phyloP scores from a whole-genome alignment of 2,329 filamentous ascomycete species.

The Talaromyces sp. region DNA sequence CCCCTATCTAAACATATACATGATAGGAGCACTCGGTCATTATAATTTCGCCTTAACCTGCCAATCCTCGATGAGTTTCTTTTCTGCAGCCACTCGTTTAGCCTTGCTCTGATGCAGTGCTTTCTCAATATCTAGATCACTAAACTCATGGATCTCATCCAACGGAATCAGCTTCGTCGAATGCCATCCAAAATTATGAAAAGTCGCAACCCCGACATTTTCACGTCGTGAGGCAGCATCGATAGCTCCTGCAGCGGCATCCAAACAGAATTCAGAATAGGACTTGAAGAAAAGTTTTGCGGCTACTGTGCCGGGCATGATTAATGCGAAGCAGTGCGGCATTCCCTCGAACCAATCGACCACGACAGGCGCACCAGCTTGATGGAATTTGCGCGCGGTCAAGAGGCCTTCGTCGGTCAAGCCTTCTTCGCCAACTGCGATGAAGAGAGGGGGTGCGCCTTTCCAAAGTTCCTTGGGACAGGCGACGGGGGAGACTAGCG shows the following conservation, averaged over 20 bases:
- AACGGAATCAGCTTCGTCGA: slow-evolving; percentile 24
- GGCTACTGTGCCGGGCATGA: slow-evolving; percentile 46
- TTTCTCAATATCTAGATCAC: slow-evolving; percentile 31
- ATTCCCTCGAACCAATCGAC: slow-evolving; percentile 41
- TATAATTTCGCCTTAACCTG: slow-evolving; percentile 26
- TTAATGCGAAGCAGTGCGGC: slow-evolving; percentile 49
- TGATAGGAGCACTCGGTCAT: not conserved
- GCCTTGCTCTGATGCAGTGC: slow-evolving; percentile 21
- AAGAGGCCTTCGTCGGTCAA: slow-evolving; percentile 37
- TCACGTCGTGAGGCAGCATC: slow-evolving; percentile 11
- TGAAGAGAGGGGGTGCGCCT: slow-evolving; percentile 35
- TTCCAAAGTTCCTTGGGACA: slow-evolving; percentile 33
- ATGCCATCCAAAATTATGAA: slow-evolving; percentile 24
- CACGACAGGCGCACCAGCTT: slow-evolving; percentile 29
- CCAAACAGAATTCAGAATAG: slow-evolving; percentile 50
- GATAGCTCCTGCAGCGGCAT: slow-evolving; percentile 22
- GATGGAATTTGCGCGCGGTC: slow-evolving; percentile 34
- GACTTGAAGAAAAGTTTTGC: slow-evolving; percentile 49
- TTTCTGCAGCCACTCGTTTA: slow-evolving; percentile 31
- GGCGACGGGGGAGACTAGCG: slow-evolving; percentile 36
- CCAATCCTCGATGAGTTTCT: slow-evolving; percentile 25
- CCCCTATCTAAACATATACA: not conserved
- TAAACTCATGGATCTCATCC: slow-evolving; percentile 26
- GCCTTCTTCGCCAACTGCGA: slow-evolving; percentile 36
- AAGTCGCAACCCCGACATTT: slow-evolving; percentile 25